phyloP scores from a whole-genome alignment of 192 early-diverging fungal genomes.

The Linnemannia schmuckeri region DNA sequence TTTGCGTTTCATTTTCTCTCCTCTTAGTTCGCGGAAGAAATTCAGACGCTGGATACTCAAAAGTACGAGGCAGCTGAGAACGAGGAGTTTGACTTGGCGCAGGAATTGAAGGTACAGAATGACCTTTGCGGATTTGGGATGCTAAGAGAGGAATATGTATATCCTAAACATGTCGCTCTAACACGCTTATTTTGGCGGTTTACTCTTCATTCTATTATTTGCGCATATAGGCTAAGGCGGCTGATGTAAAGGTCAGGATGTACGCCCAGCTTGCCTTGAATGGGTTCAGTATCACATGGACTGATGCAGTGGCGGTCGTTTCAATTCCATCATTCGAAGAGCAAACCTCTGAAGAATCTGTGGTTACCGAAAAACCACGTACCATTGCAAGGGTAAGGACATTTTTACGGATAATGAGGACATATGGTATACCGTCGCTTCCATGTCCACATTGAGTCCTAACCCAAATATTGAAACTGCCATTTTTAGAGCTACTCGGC shows the following conservation, averaged over 20 bases:
- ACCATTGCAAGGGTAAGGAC: constrained; percentile 12
- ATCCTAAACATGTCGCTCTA: background rate
- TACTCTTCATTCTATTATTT: background rate
- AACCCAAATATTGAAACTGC: background rate
- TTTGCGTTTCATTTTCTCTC: background rate
- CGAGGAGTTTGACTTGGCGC: constrained; percentile 85
- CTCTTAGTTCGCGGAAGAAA: constrained; percentile 53
- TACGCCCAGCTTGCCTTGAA: constrained; percentile 9
- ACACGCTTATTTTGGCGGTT: background rate
- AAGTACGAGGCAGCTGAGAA: constrained; percentile 72
- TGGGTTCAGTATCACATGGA: constrained; percentile 17
- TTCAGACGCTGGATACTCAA: constrained; percentile 63
- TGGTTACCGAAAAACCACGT: background rate
- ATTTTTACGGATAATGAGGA: background rate
- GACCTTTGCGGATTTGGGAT: background rate
- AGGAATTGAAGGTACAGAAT: constrained; percentile 70
- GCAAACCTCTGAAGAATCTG: background rate
- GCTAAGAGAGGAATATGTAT: background rate
- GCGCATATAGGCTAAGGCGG: constrained; percentile 21
- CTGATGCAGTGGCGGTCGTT: constrained; percentile 1
- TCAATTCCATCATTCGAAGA: constrained; percentile 6
- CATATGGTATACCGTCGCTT: background rate
- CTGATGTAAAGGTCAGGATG: constrained; percentile 30
- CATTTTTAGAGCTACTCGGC: constrained; percentile 14
- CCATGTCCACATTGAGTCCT: background rate